Evolutionary conservation across 179 eudicot genomes (phyloP).

Genomic region (Beta macrorhiza): DNA sequence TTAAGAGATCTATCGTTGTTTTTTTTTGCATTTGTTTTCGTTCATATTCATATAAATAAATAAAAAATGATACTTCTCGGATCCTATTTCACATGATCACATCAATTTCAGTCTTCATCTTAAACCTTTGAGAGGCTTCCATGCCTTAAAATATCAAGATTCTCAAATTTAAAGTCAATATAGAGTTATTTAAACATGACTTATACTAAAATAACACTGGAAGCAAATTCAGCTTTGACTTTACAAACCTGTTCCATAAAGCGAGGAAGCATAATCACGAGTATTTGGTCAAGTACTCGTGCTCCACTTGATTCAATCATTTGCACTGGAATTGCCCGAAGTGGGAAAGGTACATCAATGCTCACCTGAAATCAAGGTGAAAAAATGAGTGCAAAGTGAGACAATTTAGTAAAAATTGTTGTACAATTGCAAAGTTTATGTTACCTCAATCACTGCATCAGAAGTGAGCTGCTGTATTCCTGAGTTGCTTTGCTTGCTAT

Average conservation of each 20-base stretch:
- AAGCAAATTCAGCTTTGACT: not conserved
- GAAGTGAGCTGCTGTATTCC: slow-evolving; percentile 59
- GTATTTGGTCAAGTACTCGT: slow-evolving; percentile 71
- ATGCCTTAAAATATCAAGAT: not conserved
- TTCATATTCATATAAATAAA: no score
- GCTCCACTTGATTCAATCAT: slow-evolving; percentile 78
- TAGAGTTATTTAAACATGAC: not conserved
- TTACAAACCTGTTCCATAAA: slow-evolving; percentile 77
- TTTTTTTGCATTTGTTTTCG: no score
- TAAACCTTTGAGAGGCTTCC: not conserved
- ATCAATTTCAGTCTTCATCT: no score
- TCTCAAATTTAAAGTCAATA: not conserved
- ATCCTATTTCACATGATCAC: no score
- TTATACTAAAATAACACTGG: not conserved
- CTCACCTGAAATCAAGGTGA: slow-evolving; percentile 49
- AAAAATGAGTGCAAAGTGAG: not conserved
- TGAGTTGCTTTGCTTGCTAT: slow-evolving; percentile 33
- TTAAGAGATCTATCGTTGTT: no score
- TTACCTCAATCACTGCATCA: slow-evolving; percentile 75
- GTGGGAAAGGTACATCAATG: slow-evolving; percentile 84
- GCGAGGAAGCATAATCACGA: slow-evolving; percentile 79
- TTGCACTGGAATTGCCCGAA: slow-evolving; percentile 66
- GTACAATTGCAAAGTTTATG: not conserved
- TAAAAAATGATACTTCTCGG: no score
- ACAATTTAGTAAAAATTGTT: slow-evolving; percentile 2